Evolutionary conservation across 2,329 filamentous ascomycete species (phyloP).

Genomic region (Alternaria ethzedia): DNA sequence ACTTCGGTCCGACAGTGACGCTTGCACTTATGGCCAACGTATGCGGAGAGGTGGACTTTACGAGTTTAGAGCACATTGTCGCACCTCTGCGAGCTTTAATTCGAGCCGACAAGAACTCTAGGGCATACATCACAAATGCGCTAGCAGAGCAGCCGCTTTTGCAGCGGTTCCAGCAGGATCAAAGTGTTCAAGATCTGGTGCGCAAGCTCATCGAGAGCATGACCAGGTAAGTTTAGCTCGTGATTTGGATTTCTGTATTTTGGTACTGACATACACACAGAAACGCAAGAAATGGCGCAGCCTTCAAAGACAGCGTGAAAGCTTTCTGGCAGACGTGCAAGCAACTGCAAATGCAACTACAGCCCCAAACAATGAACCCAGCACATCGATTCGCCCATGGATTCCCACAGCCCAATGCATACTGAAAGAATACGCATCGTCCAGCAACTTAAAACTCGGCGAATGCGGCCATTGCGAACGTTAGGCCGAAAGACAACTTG

Average conservation of each 20-base stretch:
- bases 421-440: neutral
- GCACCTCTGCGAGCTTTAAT: slow-evolving; percentile 43
- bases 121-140: slow-evolving; percentile 38
- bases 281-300: slow-evolving; percentile 39
- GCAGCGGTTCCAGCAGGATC: slow-evolving; percentile 36
- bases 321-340: slow-evolving; percentile 47
- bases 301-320: slow-evolving; percentile 46
- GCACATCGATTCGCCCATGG: slow-evolving; percentile 31
- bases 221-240: slow-evolving; percentile 31
- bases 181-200: slow-evolving; percentile 36
- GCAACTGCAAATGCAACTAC: slow-evolving; percentile 45
- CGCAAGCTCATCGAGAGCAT: slow-evolving; percentile 45
- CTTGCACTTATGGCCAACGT: slow-evolving; percentile 42
- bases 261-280: slow-evolving; percentile 38
- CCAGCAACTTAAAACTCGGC: slow-evolving; percentile 56
- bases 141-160: slow-evolving; percentile 39
- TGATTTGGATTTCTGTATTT: neutral
- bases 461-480: slow-evolving; percentile 75
- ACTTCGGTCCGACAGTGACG: slow-evolving; percentile 41
- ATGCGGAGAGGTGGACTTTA: slow-evolving; percentile 45
- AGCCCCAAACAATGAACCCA: slow-evolving; percentile 38
- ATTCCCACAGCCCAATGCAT: slow-evolving; percentile 4
- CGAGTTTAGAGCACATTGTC: slow-evolving; percentile 42
- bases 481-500: slow-evolving; percentile 72
- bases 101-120: slow-evolving; percentile 39